Conservation (phyloP, 495 filamentous ascomycete species). For the Terfezia boudieri region DNA sequence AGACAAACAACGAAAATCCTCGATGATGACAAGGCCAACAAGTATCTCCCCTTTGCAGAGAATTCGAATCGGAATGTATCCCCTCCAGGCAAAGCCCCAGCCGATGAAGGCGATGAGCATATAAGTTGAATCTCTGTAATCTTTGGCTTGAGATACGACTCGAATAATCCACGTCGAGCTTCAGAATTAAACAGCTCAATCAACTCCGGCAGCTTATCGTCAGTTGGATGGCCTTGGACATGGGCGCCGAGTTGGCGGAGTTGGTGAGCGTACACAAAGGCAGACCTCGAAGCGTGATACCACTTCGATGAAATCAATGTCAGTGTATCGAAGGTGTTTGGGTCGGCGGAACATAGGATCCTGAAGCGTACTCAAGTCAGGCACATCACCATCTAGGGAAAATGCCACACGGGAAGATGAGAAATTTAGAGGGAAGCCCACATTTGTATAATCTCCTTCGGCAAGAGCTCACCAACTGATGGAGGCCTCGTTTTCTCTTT, state of each 20-base stretch:
- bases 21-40: constrained; percentile 69
- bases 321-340: constrained; percentile 63
- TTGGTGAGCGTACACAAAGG: constrained; percentile 53
- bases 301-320: constrained; percentile 61
- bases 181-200: constrained; percentile 46
- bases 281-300: constrained; percentile 47
- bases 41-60: constrained; percentile 46
- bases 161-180: constrained; percentile 58
- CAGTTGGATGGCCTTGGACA: constrained; percentile 23
- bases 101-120: constrained; percentile 64
- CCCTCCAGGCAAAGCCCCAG: constrained; percentile 55
- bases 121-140: constrained; percentile 52
- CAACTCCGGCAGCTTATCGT: constrained; percentile 35
- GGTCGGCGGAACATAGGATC: constrained; percentile 50
- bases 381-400: background rate
- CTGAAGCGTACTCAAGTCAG: constrained; percentile 22
- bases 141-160: constrained; percentile 48
- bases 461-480: constrained; percentile 19
- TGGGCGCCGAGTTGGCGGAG: constrained; percentile 5
- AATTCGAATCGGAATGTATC: constrained; percentile 70
- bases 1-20: constrained; percentile 61
- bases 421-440: constrained; percentile 7
- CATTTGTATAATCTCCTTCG: constrained; percentile 25
- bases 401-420: background rate
- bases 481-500: constrained; percentile 6